A percentile compares a stretch with the other conserved stretches of the same genome.
Evolutionary conservation across 2,329 filamentous ascomycete genomes (phyloP).

Genomic region (Calonectria henricotiae): DNA sequence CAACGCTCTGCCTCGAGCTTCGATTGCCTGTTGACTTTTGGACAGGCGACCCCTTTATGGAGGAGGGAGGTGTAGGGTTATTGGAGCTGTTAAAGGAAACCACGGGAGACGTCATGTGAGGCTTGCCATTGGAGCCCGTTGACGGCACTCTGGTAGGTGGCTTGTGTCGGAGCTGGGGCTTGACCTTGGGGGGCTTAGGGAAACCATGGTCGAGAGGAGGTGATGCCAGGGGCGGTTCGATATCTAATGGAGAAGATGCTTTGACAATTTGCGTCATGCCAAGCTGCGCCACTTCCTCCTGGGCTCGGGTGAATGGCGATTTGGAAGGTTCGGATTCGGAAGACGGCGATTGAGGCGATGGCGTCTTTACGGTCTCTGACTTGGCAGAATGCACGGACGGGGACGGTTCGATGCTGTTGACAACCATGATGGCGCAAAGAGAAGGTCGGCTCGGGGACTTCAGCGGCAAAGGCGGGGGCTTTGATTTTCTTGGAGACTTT

Average conservation of each 20-base stretch:
- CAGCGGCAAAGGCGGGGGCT: slow-evolving; percentile 40
- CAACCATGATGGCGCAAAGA: slow-evolving; percentile 61
- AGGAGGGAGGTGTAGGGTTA: slow-evolving; percentile 55
- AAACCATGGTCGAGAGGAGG: slow-evolving; percentile 33
- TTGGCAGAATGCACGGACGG: slow-evolving; percentile 36
- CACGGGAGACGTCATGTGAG: slow-evolving; percentile 33
- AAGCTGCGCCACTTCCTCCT: slow-evolving; percentile 13
- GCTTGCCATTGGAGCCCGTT: slow-evolving; percentile 27
- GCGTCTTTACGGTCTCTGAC: slow-evolving; percentile 1
- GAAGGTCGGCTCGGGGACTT: slow-evolving; percentile 46
- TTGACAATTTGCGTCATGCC: slow-evolving; percentile 21
- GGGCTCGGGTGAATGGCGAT: not conserved
- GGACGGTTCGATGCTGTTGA: slow-evolving; percentile 58
- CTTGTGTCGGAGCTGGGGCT: slow-evolving; percentile 32
- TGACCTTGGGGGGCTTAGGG: slow-evolving; percentile 28
- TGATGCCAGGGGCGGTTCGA: slow-evolving; percentile 26
- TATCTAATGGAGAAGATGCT: not conserved
- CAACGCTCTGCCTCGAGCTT: slow-evolving; percentile 23
- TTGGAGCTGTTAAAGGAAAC: slow-evolving; percentile 42
- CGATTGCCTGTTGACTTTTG: slow-evolving; percentile 41
- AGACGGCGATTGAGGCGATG: not conserved
- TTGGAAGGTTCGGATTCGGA: not conserved
- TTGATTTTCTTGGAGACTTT: slow-evolving; percentile 27
- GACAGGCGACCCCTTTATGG: slow-evolving; percentile 52
- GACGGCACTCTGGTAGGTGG: slow-evolving; percentile 22